Evolutionary conservation across 495 filamentous ascomycete species (phyloP), one percentile per base, ranked within the genome.

Genomic region (Talaromyces thailandensis): DNA sequence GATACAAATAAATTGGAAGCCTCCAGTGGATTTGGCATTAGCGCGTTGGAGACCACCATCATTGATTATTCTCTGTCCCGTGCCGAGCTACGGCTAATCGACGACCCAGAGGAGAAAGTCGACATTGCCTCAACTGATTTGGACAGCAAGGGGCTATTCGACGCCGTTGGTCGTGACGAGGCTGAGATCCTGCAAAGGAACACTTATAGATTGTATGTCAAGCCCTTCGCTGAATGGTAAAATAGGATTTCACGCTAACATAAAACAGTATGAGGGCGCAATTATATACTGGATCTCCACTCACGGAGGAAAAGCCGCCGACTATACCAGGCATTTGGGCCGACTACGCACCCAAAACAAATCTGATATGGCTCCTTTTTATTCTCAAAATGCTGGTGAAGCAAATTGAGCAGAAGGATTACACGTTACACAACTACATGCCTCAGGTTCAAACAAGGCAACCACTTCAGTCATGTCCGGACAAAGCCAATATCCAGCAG

Each of bases 61-160:
- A 90, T 96, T 63, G 92, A 96, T 71, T 96, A 96, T 70, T 93
- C 91, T 1, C 83, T 96, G 40, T 95, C 90, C 0, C 85, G 92
- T 18, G 88, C 78, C 4, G 73, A 76, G 8, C 64, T 78, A 14
- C 65, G 64, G 0, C 28, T 73, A 2, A 65, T 64, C 16, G 74
- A 73, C 24, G 66, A 69, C 1, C 45, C 68, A 0, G 63, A 68
- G 12, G 67, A 70, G 23, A 21, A 66, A 6, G 51, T 70, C 3
- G 75, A 79, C 26, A 65, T 77, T 31, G 73, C 79, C n/a, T 79
- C 74, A 6, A 74, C 76, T 0, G 77, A 80, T 62, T 66, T 80
- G 52, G 77, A 80, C 58, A 76, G 75, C 52, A 76, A 78, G 66
- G 70, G 77, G 26, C 73, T 80, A 12, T 80, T 80, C 61, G 76